Percentiles rank a stretch among this genome's conserved stretches.
phyloP scores from a whole-genome alignment of 805 yeast genomes.

The Ogataea neopini region DNA sequence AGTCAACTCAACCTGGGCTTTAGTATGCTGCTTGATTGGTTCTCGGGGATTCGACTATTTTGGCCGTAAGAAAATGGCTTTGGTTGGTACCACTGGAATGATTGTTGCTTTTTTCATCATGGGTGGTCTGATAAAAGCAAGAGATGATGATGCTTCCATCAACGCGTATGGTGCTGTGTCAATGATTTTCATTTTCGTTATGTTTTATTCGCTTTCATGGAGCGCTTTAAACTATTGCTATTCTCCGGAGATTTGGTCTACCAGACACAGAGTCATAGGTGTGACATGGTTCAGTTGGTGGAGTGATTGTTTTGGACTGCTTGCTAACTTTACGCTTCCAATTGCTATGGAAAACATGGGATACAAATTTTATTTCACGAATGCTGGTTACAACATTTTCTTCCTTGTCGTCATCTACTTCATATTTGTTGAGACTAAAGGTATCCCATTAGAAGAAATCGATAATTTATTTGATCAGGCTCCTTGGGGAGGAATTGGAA shows the following conservation, averaged over 20 bases:
- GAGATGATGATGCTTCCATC: slow-evolving; percentile 23
- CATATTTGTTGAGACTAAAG: slow-evolving; percentile 38
- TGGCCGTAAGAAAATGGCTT: slow-evolving; percentile 21
- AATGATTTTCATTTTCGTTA: slow-evolving; percentile 50
- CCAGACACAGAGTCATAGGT: slow-evolving; percentile 23
- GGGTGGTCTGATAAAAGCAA: slow-evolving; percentile 21
- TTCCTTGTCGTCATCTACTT: slow-evolving; percentile 20
- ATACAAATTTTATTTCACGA: slow-evolving; percentile 35
- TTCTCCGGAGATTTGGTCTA: slow-evolving; percentile 43
- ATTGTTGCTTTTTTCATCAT: slow-evolving; percentile 20
- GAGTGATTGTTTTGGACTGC: slow-evolving; percentile 25
- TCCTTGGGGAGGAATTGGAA: slow-evolving; percentile 7
- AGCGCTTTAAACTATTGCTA: slow-evolving; percentile 50
- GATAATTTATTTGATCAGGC: slow-evolving; percentile 4
- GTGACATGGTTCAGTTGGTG: slow-evolving; percentile 15
- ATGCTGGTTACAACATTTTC: slow-evolving; percentile 26
- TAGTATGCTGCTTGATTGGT: slow-evolving; percentile 19
- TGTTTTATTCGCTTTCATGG: slow-evolving; percentile 42
- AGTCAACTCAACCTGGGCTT: slow-evolving; percentile 17
- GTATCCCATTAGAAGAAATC: slow-evolving; percentile 41
- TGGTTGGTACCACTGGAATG: slow-evolving; percentile 19
- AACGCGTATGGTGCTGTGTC: slow-evolving; percentile 30
- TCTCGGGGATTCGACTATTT: slow-evolving; percentile 17
- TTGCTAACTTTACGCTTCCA: slow-evolving; percentile 35
- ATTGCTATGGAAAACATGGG: slow-evolving; percentile 40